phyloP scores from a whole-genome alignment of 208 protist genomes.

The Phytomonas serpens region DNA sequence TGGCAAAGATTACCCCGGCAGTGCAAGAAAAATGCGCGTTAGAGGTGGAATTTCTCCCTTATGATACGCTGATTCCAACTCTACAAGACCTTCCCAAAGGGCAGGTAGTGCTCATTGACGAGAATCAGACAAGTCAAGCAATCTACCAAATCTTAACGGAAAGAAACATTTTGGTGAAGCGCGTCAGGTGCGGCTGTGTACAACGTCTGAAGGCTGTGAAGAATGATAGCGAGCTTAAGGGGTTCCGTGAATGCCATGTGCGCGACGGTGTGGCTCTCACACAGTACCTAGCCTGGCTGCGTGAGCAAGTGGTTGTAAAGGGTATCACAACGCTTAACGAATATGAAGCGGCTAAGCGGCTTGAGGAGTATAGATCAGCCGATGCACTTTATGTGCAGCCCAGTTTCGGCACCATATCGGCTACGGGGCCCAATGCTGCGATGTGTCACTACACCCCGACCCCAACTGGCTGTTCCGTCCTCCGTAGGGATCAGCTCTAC shows the following conservation, averaged over 20 bases:
- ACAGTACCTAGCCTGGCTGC: constrained; percentile 89
- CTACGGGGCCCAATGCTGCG: constrained; percentile 86
- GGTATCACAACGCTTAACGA: constrained; percentile 77
- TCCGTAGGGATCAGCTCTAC: constrained; percentile 73
- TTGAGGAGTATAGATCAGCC: constrained; percentile 73
- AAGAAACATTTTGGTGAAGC: neutral
- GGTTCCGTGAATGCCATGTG: constrained; percentile 89
- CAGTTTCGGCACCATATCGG: constrained; percentile 91
- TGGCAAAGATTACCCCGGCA: constrained; percentile 19
- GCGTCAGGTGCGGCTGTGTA: constrained; percentile 53
- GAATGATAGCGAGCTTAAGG: constrained; percentile 86
- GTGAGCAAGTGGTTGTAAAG: constrained; percentile 46
- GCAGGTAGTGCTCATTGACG: constrained; percentile 56
- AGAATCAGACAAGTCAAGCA: constrained; percentile 63
- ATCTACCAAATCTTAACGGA: constrained; percentile 35
- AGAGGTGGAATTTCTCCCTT: constrained; percentile 53
- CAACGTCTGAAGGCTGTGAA: constrained; percentile 89
- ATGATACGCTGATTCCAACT: constrained; percentile 59
- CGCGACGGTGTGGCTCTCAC: constrained; percentile 91
- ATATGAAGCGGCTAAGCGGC: constrained; percentile 57
- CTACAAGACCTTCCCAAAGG: constrained; percentile 16
- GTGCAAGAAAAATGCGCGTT: constrained; percentile 16
- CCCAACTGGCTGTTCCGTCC: constrained; percentile 42
- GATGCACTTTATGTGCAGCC: constrained; percentile 81
- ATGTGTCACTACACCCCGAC: constrained; percentile 94